Base-by-base conservation (phyloP, 1,139 yeast species). In the Yamadazyma diospyri region DNA sequence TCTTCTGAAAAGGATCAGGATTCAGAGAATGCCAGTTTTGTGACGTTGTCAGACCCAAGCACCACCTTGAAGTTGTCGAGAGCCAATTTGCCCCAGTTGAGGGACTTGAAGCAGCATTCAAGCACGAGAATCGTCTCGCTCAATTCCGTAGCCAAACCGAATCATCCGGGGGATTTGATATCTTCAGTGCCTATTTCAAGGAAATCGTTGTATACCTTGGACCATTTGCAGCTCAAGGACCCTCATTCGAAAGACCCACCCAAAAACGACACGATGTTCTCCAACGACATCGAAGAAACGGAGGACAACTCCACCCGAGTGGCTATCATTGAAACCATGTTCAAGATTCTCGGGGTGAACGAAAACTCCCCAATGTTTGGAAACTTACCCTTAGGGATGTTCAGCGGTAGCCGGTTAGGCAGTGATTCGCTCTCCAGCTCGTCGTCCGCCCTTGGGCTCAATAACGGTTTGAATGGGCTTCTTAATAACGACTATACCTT, bases 141-240 rank as follows among this genome's bases (percentile, higher is more conserved):
- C 23, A 78, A 75, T 32, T 75, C 88, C 1, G 63, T 81, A 30
- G 67, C 67, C 14, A 69, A 76, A 19, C 59, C 77, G 10, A 82
- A 84, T 38, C 70, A 65, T 37, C 95, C 96, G 0, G 96, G 96
- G 19, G 95, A 87, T 53, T 64, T 87, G 36, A 59, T 87, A 11
- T 83, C 95, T 0, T 84, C 84, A 34, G 95, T 83, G 0, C 94
- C 95, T 0, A 57, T 86, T 4, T 76, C 88, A 1, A 64, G 89
- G 42, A 63, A 69, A 37, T 48, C 67, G 0, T 59, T 61, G 19
- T 52, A 53, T 23, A 34, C 35, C 18, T 31, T 43, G 13, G 47
- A 44, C 12, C 35, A 30, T 5, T 32, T 32, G 7, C 36, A 23
- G 25, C 30, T 35, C 22, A 36, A 33, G 23, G 43, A 38, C 17